A percentile compares a stretch with the other conserved stretches of the same genome.
These are phyloP conservation scores for Skeletonema menzelii DNA, from an alignment of 108 stramenopile species.

Conservation along the genomic window DNA sequence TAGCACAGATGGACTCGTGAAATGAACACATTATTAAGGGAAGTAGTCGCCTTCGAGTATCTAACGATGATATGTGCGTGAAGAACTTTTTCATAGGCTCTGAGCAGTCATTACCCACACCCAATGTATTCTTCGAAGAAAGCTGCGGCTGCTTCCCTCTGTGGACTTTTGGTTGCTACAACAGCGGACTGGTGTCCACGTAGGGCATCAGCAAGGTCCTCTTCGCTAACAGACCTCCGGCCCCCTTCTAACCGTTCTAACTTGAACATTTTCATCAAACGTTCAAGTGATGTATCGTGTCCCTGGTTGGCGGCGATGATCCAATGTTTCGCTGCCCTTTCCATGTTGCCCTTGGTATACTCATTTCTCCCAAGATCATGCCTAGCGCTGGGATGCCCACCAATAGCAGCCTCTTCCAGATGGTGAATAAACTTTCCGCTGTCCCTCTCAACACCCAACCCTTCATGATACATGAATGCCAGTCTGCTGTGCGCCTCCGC, in stretches of 20 bases:
- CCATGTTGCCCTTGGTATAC: neutral
- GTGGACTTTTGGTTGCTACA: neutral
- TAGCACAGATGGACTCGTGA: no score
- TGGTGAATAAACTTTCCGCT: neutral
- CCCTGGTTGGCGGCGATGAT: neutral
- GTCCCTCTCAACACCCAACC: neutral
- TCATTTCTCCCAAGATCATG: neutral
- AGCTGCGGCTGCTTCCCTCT: neutral
- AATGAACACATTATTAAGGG: no score
- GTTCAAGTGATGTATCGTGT: no score
- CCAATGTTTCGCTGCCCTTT: neutral
- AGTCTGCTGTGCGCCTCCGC: neutral
- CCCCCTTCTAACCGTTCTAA: no score
- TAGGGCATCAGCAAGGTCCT: neutral
- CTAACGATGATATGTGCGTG: no score
- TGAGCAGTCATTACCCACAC: no score
- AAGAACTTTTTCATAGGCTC: no score
- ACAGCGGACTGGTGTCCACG: neutral
- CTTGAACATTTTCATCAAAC: no score
- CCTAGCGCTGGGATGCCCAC: neutral
- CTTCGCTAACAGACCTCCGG: neutral
- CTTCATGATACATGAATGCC: neutral
- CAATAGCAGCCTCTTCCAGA: neutral
- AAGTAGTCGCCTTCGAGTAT: no score
- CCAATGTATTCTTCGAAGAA: no score